Conservation (phyloP, 2,329 filamentous ascomycete genomes). For the Cadophora gregata region DNA sequence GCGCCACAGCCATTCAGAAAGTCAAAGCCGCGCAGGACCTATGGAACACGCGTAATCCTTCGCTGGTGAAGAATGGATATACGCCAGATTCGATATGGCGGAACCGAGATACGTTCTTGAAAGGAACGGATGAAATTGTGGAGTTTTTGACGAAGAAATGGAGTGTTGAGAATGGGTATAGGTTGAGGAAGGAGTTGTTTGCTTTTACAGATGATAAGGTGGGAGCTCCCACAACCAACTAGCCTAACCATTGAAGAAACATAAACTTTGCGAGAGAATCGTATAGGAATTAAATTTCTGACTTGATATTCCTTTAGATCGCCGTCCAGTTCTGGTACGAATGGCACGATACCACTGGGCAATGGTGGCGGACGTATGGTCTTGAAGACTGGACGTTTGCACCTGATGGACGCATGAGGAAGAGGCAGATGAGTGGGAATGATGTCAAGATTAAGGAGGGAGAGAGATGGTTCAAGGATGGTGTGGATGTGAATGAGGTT, state of each 20-base stretch:
- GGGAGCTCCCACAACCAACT: too few relatives aligned
- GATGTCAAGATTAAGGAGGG: slow-evolving; percentile 66
- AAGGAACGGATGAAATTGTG: slow-evolving; percentile 70
- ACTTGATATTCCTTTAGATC: slow-evolving; percentile 55
- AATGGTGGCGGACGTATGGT: slow-evolving; percentile 90
- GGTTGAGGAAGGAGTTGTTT: slow-evolving; percentile 83
- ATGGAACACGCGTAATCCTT: slow-evolving; percentile 73
- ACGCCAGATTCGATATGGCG: slow-evolving; percentile 81
- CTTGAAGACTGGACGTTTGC: slow-evolving; percentile 82
- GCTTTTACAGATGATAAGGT: slow-evolving; percentile 72
- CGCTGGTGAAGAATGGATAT: slow-evolving; percentile 72
- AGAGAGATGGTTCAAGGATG: slow-evolving; percentile 73
- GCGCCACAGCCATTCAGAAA: slow-evolving; percentile 73
- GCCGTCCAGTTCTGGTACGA: slow-evolving; percentile 83
- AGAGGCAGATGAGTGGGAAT: slow-evolving; percentile 78
- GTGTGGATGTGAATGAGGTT: slow-evolving; percentile 71
- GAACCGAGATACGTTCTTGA: slow-evolving; percentile 74
- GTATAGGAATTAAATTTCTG: not conserved
- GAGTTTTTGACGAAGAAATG: slow-evolving; percentile 76
- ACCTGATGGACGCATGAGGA: slow-evolving; percentile 71
- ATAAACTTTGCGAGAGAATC: too few relatives aligned
- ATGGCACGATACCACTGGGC: slow-evolving; percentile 74
- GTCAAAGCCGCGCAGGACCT: slow-evolving; percentile 84
- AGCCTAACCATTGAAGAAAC: too few relatives aligned
- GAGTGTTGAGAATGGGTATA: slow-evolving; percentile 73